phyloP scores from a whole-genome alignment of 495 filamentous ascomycete species.

The Apodospora peruviana region DNA sequence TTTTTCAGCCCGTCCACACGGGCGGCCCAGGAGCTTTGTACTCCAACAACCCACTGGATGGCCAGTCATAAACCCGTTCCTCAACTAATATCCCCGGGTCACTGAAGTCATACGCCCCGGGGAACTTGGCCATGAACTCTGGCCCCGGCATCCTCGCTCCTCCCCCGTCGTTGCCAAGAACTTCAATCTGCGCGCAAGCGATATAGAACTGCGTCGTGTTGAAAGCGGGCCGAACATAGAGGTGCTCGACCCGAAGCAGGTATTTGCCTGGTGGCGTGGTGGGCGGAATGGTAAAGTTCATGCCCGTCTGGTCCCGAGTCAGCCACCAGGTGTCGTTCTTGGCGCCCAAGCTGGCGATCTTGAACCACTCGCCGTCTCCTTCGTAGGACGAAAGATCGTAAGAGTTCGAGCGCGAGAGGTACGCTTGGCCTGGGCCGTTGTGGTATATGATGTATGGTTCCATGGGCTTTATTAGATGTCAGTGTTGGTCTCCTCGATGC shows the following conservation, averaged over 20 bases:
- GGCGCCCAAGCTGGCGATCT: not conserved
- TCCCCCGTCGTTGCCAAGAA: not conserved
- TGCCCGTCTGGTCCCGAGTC: constrained; percentile 6
- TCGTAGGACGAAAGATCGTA: not conserved
- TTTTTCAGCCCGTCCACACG: not conserved
- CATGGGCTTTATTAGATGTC: not conserved
- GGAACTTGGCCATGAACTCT: constrained; percentile 4
- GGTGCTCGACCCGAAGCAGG: constrained; percentile 3
- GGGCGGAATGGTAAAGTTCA: constrained; percentile 7
- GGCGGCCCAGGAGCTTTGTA: constrained; percentile 5
- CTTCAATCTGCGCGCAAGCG: constrained; percentile 3
- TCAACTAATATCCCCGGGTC: not conserved
- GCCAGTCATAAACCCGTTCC: constrained; percentile 8
- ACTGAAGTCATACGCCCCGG: not conserved
- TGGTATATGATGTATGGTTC: constrained; percentile 8
- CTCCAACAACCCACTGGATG: not conserved
- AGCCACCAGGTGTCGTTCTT: constrained; percentile 5
- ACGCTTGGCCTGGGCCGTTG: constrained; percentile 3
- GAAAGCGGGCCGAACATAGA: constrained; percentile 1
- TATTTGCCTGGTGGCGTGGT: constrained; percentile 2
- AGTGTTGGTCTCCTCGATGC: not conserved
- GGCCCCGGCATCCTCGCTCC: not conserved
- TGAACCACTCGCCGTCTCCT: constrained; percentile 5
- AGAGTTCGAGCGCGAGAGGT: not conserved
- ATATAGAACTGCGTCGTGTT: constrained; percentile 8